Evolutionary conservation across 78 protist species (phyloP), one percentile per base, ranked within the genome.

Genomic region (Bigelowiella natans): DNA sequence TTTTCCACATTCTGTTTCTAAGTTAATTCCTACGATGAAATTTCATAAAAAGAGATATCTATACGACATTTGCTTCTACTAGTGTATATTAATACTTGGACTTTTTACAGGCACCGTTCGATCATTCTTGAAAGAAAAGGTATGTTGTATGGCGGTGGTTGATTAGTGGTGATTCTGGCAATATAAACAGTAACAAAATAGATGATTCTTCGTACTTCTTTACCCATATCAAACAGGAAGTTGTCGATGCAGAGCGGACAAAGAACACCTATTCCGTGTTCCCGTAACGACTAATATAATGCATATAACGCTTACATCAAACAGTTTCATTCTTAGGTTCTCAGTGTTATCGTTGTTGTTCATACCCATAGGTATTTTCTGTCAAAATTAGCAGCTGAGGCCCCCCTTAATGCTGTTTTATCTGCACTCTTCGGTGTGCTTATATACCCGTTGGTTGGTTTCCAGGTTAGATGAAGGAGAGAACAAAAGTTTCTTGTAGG

Each of bases 361-460:
- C 31, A 2, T 36, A 2, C 7, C 1, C 7, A 82, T 82, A 1
- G 30, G 1, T 82, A 31, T 29, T 31, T 84, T 0, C 2, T 2
- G 31, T 37, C 63, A 29, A 3, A 86, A 73, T 31, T 38, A 0
- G 0, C 39, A 36, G 63, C 89, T n/a, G 89, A 86, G 39, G 89
- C 40, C 37, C 89, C 89, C 1, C 30, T 86, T 2, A 2, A 0
- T 3, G 89, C 64, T 29, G 3, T 7, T n/a, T 0, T 86, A 36
- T 86, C 89, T 1, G 89, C 64, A 7, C 39, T 86, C n/a, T 36
- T 36, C 3, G 89, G 89, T 37, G 89, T 1, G 1, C 1, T 1
- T 29, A 1, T 86, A 51, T 86, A 86, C 36, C 89, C 89, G 64
- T 73, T 86, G 83, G 64, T 38, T 0, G 89, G 89, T 0, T 29